Percentiles rank a stretch among this genome's conserved stretches.
These are phyloP conservation scores for Lyophyllum shimeji DNA, from an alignment of 768 basidiomycete species.

Conservation along the genomic window DNA sequence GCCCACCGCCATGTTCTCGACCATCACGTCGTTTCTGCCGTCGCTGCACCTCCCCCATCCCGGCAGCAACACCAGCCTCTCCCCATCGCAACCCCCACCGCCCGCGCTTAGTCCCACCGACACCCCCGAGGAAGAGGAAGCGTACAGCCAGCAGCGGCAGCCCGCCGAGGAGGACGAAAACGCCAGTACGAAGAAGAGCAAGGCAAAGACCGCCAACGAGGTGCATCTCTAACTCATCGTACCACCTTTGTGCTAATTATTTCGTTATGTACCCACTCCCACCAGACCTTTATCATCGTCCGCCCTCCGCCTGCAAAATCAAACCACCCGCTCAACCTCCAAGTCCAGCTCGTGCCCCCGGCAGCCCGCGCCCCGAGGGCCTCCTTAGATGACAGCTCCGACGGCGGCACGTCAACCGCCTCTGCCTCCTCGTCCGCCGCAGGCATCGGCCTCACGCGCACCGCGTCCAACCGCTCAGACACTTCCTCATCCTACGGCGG, in stretches of 20 bases:
- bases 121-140: constrained; percentile 19
- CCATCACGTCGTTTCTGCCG: constrained; percentile 20
- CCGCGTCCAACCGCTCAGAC: too few species aligned
- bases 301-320: constrained; percentile 5
- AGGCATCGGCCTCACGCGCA: too few species aligned
- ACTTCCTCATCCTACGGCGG: constrained; percentile 12
- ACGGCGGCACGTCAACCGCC: constrained; percentile 19
- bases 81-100: neutral
- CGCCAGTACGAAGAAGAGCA: constrained; percentile 35
- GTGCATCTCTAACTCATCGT: constrained; percentile 25
- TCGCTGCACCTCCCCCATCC: constrained; percentile 15
- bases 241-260: neutral
- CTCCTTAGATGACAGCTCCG: constrained; percentile 40
- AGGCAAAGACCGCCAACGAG: constrained; percentile 49
- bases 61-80: constrained; percentile 7
- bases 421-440: constrained; percentile 54
- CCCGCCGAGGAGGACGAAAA: constrained; percentile 29
- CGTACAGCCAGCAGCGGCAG: constrained; percentile 20
- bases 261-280: neutral
- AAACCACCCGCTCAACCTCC: constrained; percentile 16
- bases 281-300: constrained; percentile 14
- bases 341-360: constrained; percentile 43
- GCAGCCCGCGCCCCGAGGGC: constrained; percentile 46
- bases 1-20: constrained; percentile 17
- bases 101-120: constrained; percentile 11